These are phyloP conservation scores for Fusarium longipes DNA, from an alignment of 2,329 filamentous ascomycete genomes.

Conservation along the genomic window DNA sequence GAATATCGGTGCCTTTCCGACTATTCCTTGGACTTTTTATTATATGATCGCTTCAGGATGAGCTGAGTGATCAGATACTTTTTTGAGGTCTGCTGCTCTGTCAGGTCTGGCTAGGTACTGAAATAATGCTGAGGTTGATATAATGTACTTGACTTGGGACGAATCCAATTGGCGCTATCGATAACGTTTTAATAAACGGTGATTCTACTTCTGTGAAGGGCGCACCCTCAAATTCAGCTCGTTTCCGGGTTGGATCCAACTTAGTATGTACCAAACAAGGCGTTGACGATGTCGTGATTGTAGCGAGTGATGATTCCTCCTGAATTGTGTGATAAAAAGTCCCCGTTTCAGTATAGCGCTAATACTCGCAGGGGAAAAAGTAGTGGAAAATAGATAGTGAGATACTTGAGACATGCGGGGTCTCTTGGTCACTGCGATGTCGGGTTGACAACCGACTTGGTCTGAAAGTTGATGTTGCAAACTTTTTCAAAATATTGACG, in stretches of 20 bases:
- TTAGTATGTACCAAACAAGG: conserved; percentile 26
- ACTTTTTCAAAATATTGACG: too few species aligned
- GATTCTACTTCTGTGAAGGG: conserved; percentile 2
- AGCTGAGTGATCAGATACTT: not conserved
- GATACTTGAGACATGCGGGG: conserved; percentile 40
- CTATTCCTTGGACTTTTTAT: not conserved
- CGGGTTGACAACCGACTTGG: conserved; percentile 4
- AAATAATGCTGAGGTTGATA: conserved; percentile 8
- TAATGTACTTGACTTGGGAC: conserved; percentile 14
- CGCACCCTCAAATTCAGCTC: conserved; percentile 1
- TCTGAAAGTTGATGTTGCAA: conserved; percentile 7
- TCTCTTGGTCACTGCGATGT: conserved; percentile 14
- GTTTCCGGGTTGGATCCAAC: conserved; percentile 22
- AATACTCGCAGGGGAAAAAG: conserved; percentile 8
- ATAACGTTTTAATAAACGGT: not conserved
- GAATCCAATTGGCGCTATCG: conserved; percentile 8
- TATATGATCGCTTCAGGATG: conserved; percentile 4
- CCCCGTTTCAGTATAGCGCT: conserved; percentile 24
- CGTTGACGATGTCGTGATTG: conserved; percentile 43
- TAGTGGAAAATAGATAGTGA: not conserved
- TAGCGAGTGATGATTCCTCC: conserved; percentile 40
- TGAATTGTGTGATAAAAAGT: conserved; percentile 40
- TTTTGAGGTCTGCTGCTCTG: not conserved
- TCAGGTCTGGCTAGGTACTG: not conserved
- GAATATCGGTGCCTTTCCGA: not conserved